phyloP scores from a whole-genome alignment of 2,329 filamentous ascomycete genomes.

The Plectosphaerella sp. region DNA sequence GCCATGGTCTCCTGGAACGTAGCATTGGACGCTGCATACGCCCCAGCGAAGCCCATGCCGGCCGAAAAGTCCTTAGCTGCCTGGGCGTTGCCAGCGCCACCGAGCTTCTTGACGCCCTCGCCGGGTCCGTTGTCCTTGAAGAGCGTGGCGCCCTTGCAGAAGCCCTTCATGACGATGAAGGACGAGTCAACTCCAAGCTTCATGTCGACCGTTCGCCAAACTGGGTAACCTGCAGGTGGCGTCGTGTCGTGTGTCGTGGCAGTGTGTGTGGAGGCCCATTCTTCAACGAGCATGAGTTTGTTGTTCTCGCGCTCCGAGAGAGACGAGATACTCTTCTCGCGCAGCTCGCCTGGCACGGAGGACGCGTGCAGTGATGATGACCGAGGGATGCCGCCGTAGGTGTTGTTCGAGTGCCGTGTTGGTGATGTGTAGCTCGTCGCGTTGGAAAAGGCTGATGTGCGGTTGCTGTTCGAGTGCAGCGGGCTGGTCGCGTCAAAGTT shows the following conservation, averaged over 20 bases:
- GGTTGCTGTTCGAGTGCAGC: constrained; percentile 3
- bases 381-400: neutral
- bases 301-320: constrained; percentile 10
- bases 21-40: constrained; percentile 10
- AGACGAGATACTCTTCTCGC: neutral
- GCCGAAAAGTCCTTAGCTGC: constrained; percentile 14
- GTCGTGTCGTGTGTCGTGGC: neutral
- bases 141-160: constrained; percentile 31
- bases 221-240: neutral
- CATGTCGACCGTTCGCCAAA: neutral
- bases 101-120: constrained; percentile 33
- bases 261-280: neutral
- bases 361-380: neutral
- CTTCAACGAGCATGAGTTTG: neutral
- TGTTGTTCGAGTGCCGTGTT: neutral
- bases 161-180: constrained; percentile 26
- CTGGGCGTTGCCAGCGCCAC: constrained; percentile 17
- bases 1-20: constrained; percentile 10
- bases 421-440: constrained; percentile 1
- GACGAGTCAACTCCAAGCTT: constrained; percentile 27
- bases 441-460: constrained; percentile 6
- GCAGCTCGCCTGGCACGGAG: neutral
- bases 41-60: constrained; percentile 31
- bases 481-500: constrained; percentile 4
- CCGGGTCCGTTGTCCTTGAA: constrained; percentile 29